Evolutionary conservation across 257 asterid genomes (phyloP).

Genomic region (Echium plantagineum): DNA sequence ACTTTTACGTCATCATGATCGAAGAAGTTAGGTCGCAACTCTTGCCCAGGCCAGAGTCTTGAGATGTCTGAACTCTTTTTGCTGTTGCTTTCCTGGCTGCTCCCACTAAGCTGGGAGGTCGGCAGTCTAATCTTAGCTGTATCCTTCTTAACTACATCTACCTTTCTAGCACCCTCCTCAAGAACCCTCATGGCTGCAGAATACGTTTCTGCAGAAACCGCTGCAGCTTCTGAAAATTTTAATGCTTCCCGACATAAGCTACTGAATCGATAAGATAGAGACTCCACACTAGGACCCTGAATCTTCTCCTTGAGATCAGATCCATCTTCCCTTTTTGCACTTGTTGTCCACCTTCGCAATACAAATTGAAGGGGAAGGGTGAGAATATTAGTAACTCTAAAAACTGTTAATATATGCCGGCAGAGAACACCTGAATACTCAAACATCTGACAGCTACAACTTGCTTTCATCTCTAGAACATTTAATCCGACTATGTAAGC

Average conservation of each 20-base stretch:
- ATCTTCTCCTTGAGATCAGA: constrained; percentile 28
- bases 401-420: constrained; percentile 65
- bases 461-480: constrained; percentile 48
- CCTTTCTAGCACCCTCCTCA: constrained; percentile 51
- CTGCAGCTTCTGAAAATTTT: constrained; percentile 59
- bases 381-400: constrained; percentile 69
- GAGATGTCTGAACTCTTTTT: constrained; percentile 36
- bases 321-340: constrained; percentile 35
- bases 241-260: constrained; percentile 49
- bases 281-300: constrained; percentile 21
- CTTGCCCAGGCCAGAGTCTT: constrained; percentile 60
- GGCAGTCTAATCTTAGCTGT: constrained; percentile 34
- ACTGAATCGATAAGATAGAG: constrained; percentile 53
- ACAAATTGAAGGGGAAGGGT: constrained; percentile 59
- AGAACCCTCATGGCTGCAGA: constrained; percentile 43
- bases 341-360: constrained; percentile 63
- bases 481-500: constrained; percentile 45
- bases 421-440: constrained; percentile 71
- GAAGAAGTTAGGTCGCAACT: constrained; percentile 28
- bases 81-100: constrained; percentile 30
- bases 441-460: constrained; percentile 81
- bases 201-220: constrained; percentile 50
- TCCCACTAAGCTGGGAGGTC: constrained; percentile 33
- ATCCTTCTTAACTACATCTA: constrained; percentile 35
- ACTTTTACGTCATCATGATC: constrained; percentile 45